Percentiles rank a stretch among this genome's conserved stretches.
These are phyloP conservation scores for Aspergillus versicolor DNA, from an alignment of 2,329 filamentous ascomycete genomes.

Conservation along the genomic window DNA sequence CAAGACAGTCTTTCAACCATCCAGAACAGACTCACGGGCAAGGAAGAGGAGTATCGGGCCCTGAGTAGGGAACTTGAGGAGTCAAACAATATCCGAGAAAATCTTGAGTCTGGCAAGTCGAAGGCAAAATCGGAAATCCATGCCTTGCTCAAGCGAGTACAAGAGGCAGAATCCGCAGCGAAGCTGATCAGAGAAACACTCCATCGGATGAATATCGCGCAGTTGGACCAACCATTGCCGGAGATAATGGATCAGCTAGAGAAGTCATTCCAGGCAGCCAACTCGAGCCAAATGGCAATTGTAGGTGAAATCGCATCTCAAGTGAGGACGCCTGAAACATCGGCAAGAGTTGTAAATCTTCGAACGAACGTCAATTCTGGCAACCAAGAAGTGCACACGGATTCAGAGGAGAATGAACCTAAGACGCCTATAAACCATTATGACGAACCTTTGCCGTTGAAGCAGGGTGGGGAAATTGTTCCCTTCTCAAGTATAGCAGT, in stretches of 20 bases:
- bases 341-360: not conserved
- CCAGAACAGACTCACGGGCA: slow-evolving; percentile 18
- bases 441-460: not conserved
- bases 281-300: not conserved
- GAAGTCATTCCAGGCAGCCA: slow-evolving; percentile 11
- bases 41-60: slow-evolving; percentile 30
- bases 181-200: slow-evolving; percentile 23
- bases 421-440: not conserved
- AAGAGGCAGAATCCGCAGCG: slow-evolving; percentile 26
- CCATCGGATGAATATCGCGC: slow-evolving; percentile 15
- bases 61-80: slow-evolving; percentile 13
- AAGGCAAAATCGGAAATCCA: slow-evolving; percentile 26
- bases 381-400: not conserved
- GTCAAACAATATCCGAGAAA: slow-evolving; percentile 14
- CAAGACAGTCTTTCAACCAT: slow-evolving; percentile 13
- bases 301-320: not conserved
- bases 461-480: slow-evolving; percentile 23
- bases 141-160: slow-evolving; percentile 23
- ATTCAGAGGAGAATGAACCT: not conserved
- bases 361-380: not conserved
- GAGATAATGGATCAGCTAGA: slow-evolving; percentile 23
- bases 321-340: not conserved
- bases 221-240: slow-evolving; percentile 17
- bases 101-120: slow-evolving; percentile 20
- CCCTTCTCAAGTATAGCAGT: slow-evolving; percentile 34